Evolutionary conservation across 1,139 yeast genomes (phyloP).

Genomic region (Pichia sp.): DNA sequence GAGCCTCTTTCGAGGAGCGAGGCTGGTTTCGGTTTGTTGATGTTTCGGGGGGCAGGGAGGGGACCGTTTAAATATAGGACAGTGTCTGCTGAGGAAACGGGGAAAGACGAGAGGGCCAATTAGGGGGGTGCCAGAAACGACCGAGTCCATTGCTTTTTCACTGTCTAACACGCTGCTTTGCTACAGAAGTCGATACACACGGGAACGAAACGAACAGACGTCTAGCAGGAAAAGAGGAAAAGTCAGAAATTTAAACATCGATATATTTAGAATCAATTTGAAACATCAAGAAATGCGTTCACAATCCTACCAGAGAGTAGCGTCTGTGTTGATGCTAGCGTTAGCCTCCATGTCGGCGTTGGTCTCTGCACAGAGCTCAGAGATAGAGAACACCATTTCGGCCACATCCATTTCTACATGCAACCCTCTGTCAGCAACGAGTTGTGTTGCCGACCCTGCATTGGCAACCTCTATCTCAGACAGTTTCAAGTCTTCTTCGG

Average conservation of each 20-base stretch:
- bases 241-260: too few species aligned
- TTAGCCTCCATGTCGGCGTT: background rate
- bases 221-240: too few species aligned
- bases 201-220: too few species aligned
- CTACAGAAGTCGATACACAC: too few species aligned
- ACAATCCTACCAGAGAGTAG: background rate
- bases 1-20: constrained; percentile 1
- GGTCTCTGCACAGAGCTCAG: background rate
- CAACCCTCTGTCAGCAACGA: constrained; percentile 37
- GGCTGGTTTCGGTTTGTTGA: constrained; percentile 5
- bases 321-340: background rate
- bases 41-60: background rate
- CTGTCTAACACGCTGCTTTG: too few species aligned
- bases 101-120: too few species aligned
- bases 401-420: constrained; percentile 33
- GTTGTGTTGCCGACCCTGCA: constrained; percentile 51
- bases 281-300: background rate
- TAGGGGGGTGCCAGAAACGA: too few species aligned
- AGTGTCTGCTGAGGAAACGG: background rate
- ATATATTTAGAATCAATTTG: too few species aligned
- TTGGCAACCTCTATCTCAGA: constrained; percentile 52
- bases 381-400: constrained; percentile 8
- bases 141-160: too few species aligned
- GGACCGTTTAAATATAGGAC: background rate
- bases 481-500: constrained; percentile 43